Base-by-base conservation (phyloP, 2,329 filamentous ascomycete species). In the Dothidotthia symphoricarpi region DNA sequence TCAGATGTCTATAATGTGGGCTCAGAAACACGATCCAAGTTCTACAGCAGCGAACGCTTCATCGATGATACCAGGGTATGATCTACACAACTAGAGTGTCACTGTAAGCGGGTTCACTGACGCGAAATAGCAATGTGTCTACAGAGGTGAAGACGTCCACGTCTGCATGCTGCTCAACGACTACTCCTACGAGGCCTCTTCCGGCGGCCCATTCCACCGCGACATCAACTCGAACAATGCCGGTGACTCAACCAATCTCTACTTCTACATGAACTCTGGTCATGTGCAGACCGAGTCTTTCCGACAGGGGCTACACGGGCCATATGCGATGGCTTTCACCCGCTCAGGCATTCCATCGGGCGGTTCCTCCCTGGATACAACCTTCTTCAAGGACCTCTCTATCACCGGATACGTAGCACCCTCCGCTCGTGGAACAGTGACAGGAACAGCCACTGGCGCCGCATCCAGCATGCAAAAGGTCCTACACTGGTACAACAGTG, bases 241-340 rank as follows among this genome's bases (percentile, higher is more conserved):
- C 12, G 79, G 77, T 4, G 67, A 63, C 26, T 76, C 72, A 46
- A 81, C 70, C 24, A 78, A 72, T 39, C 70, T 85, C 1, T 83
- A 82, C 62, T 82, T 77, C 64, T 85, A 84, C 68, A 83, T 83
- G 74, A 85, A 85, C 69, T 81, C 76, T 11, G 75, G 74, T 27
- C 82, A 85, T 28, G 59, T 62, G 4, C 57, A 64, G 25, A 85
- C 81, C 1, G 82, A 86, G 55, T 57, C 65, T 10, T 83, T 63
- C 64, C 75, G 82, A 22, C 76, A 75, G 60, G 82, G 82, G 28
- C 69, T 86, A 28, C 80, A 84, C 55, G 82, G 82, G 2, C 82
- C 82, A 0, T 86, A 85, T 49, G 73, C 76, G 3, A 70, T 85
- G 58, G 64, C 71, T 7, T 85, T 85, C 61, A 77, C 75, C 11